phyloP scores from a whole-genome alignment of 345 rosid species.

The Cochlearia excelsa region DNA sequence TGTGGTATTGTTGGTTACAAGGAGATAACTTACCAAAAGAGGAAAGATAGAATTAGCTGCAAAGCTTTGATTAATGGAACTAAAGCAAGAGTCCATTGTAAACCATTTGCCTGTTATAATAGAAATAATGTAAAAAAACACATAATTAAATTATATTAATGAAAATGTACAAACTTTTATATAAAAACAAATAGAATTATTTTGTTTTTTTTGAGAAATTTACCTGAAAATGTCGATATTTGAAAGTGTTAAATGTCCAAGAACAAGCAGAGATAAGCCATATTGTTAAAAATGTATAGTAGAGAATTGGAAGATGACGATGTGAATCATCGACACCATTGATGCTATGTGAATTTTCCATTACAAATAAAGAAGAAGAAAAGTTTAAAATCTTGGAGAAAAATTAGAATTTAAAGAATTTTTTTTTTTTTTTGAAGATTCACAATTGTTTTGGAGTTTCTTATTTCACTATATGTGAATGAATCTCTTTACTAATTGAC shows the following conservation, averaged over 20 bases:
- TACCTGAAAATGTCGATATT: slow-evolving; percentile 75
- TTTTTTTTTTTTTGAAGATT: not conserved
- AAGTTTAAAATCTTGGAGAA: slow-evolving; percentile 6
- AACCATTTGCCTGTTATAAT: slow-evolving; percentile 61
- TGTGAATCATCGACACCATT: slow-evolving; percentile 62
- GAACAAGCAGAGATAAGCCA: slow-evolving; percentile 81
- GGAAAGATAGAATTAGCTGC: slow-evolving; percentile 80
- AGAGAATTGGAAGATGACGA: slow-evolving; percentile 69
- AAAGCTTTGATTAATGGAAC: slow-evolving; percentile 88
- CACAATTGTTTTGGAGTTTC: slow-evolving; percentile 24
- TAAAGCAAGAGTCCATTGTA: slow-evolving; percentile 81
- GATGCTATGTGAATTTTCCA: slow-evolving; percentile 40
- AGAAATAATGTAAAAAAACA: not conserved
- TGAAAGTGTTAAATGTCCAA: slow-evolving; percentile 84
- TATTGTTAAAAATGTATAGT: slow-evolving; percentile 58
- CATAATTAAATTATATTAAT: slow-evolving; percentile 4
- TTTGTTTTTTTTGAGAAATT: no score
- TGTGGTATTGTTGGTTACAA: no score
- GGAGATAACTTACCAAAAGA: slow-evolving; percentile 64
- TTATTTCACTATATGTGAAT: not conserved
- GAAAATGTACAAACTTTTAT: no score
- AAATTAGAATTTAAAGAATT: not conserved
- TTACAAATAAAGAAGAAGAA: not conserved
- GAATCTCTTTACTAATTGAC: no score
- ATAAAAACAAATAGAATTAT: no score